A percentile compares a stretch with the other conserved stretches of the same genome.
phyloP scores from a whole-genome alignment of 306 rosid species.

The Cicer pinnatifidum region DNA sequence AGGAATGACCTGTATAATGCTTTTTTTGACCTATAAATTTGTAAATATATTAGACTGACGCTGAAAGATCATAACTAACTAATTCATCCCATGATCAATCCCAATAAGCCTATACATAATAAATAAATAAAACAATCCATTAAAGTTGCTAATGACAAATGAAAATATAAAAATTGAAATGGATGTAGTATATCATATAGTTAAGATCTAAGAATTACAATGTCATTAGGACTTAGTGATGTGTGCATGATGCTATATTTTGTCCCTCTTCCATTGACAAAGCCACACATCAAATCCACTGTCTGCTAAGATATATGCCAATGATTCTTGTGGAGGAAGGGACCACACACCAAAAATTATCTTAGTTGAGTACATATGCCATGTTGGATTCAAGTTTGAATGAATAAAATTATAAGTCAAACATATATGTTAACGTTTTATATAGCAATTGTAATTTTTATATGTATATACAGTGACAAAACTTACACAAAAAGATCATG shows the following conservation, averaged over 20 bases:
- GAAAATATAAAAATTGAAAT: neutral
- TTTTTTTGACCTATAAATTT: constrained; percentile 61
- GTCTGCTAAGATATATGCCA: constrained; percentile 69
- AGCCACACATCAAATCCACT: constrained; percentile 80
- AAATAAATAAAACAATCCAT: neutral
- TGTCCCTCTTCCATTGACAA: constrained; percentile 65
- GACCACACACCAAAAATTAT: neutral
- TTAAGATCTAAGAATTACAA: constrained; percentile 35
- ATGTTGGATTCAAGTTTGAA: neutral
- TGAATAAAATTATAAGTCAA: too few relatives aligned
- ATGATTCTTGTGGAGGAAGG: constrained; percentile 57
- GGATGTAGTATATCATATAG: neutral
- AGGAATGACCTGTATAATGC: constrained; percentile 84
- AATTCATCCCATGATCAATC: constrained; percentile 95
- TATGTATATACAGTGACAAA: neutral
- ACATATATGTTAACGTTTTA: neutral
- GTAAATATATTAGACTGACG: constrained; percentile 65
- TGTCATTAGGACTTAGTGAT: constrained; percentile 49
- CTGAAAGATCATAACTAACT: constrained; percentile 68
- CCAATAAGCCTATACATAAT: constrained; percentile 65
- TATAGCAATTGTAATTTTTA: neutral
- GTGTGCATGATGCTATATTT: constrained; percentile 55
- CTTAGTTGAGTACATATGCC: neutral
- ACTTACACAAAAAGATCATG: constrained; percentile 69
- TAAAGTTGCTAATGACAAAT: neutral